phyloP scores from a whole-genome alignment of 805 yeast genomes.

The Schwanniomyces pseudopolymorphus region DNA sequence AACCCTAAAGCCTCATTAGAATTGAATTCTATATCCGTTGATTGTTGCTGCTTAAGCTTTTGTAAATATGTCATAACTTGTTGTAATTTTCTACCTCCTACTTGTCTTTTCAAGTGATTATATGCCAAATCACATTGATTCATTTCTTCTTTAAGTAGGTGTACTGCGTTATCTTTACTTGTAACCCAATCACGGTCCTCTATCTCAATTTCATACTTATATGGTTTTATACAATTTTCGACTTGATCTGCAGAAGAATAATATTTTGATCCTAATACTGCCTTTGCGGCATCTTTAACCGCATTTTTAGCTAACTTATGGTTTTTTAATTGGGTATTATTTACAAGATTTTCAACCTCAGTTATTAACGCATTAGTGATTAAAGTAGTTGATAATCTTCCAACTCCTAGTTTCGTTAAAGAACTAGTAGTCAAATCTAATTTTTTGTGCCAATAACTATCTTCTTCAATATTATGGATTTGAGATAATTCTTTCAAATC shows the following conservation, averaged over 20 bases:
- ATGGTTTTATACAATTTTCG: conserved; percentile 97
- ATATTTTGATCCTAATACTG: conserved; percentile 74
- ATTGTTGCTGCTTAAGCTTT: conserved; percentile 41
- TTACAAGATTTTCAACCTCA: conserved; percentile 74
- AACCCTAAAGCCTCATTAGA: conserved; percentile 81
- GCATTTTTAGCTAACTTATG: conserved; percentile 86
- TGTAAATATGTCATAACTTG: conserved; percentile 79
- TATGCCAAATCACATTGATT: conserved; percentile 73
- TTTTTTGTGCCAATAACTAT: conserved; percentile 83
- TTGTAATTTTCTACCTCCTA: conserved; percentile 81
- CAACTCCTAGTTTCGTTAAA: conserved; percentile 90
- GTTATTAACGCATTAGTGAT: conserved; percentile 77
- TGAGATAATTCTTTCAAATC: conserved; percentile 55
- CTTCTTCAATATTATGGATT: conserved; percentile 53
- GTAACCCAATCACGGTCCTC: conserved; percentile 92
- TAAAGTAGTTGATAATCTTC: conserved; percentile 80
- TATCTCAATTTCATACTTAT: conserved; percentile 93
- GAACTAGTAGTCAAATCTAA: conserved; percentile 81
- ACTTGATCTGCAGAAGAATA: conserved; percentile 97
- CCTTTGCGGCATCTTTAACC: conserved; percentile 79
- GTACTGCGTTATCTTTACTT: conserved; percentile 76
- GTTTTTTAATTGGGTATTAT: conserved; percentile 69
- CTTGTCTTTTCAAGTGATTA: conserved; percentile 56
- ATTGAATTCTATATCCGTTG: conserved; percentile 33
- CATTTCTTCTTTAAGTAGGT: conserved; percentile 77